Percentiles rank a stretch among this genome's conserved stretches.
Conservation (phyloP, 306 rosid species). For the Cucurbita moschata region DNA sequence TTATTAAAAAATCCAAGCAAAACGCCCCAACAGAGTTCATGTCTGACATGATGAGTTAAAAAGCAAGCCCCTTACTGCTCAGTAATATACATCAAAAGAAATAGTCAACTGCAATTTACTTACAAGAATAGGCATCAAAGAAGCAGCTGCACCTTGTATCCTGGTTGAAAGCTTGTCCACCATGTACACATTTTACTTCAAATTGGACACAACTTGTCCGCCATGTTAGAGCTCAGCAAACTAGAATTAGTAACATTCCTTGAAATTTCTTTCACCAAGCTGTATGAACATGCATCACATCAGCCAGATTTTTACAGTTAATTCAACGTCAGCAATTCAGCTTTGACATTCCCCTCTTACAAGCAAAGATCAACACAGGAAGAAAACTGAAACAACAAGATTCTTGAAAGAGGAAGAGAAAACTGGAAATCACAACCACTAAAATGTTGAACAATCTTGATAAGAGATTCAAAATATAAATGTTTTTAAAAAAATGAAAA, state of each 20-base stretch:
- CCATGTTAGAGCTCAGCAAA: not conserved
- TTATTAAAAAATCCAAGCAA: not conserved
- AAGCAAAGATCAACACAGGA: not conserved
- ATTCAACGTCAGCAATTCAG: not conserved
- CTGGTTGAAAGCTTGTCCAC: not conserved
- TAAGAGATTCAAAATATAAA: not conserved
- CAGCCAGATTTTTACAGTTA: not conserved
- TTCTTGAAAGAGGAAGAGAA: not conserved
- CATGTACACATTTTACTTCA: not conserved
- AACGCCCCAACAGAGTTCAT: not conserved
- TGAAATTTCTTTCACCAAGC: not conserved
- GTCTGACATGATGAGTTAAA: not conserved
- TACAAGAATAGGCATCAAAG: not conserved
- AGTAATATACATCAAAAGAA: not conserved
- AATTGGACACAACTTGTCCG: not conserved
- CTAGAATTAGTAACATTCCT: not conserved
- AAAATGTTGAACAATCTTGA: not conserved
- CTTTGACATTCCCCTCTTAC: not conserved
- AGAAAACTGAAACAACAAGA: not conserved
- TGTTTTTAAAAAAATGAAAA: not conserved
- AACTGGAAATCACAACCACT: not conserved
- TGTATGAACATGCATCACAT: not conserved
- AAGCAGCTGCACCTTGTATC: not conserved
- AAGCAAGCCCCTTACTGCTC: not conserved
- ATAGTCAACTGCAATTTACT: not conserved